These are phyloP conservation scores for Neocatenulostroma microsporum DNA, from an alignment of 2,329 filamentous ascomycete genomes.

Conservation along the genomic window DNA sequence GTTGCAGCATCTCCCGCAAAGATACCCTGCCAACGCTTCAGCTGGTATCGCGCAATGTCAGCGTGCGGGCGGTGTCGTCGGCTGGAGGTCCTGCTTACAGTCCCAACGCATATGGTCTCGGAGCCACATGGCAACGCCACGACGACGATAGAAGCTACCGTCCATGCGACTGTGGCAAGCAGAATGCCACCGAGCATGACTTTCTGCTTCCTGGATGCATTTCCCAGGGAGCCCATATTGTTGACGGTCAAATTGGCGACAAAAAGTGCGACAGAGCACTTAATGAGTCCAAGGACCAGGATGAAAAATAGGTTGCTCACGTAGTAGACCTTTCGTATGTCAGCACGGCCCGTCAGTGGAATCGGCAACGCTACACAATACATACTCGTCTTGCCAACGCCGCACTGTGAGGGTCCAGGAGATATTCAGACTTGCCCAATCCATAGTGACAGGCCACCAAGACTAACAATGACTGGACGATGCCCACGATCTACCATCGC, in stretches of 20 bases:
- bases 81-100: neutral
- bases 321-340: conserved; percentile 2
- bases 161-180: conserved; percentile 1
- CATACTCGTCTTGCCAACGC: neutral
- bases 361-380: neutral
- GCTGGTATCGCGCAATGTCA: neutral
- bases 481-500: no score
- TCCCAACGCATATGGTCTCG: neutral
- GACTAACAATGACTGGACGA: conserved; percentile 1
- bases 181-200: neutral
- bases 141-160: conserved; percentile 1
- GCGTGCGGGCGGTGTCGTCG: neutral
- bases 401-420: neutral
- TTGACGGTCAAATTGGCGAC: conserved; percentile 3
- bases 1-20: conserved; percentile 1
- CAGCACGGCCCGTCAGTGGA: neutral
- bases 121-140: neutral
- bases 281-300: conserved; percentile 3
- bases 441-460: neutral
- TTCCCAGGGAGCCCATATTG: conserved; percentile 1
- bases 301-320: conserved; percentile 5
- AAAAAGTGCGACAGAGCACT: conserved; percentile 2
- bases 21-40: conserved; percentile 1
- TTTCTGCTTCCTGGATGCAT: neutral
- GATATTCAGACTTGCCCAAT: conserved; percentile 2